Conservation (phyloP, 148 eudicot genomes). For the Vaccinium myrtillus region DNA sequence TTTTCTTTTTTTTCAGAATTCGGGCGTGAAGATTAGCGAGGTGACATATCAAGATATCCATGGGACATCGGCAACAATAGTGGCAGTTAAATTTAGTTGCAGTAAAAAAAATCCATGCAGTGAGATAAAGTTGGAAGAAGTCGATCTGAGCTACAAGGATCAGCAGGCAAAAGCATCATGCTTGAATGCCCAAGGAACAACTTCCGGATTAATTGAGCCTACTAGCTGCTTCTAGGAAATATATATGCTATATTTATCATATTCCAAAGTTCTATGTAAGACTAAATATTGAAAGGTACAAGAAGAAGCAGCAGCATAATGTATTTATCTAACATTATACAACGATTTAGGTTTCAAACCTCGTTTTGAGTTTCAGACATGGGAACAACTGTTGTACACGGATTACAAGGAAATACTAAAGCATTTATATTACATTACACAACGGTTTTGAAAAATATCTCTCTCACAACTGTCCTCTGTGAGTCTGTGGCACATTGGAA, state of each 20-base stretch:
- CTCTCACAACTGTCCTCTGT: no score
- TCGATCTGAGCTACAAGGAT: not conserved
- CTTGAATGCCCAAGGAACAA: not conserved
- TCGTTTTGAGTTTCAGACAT: no score
- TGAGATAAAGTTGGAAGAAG: not conserved
- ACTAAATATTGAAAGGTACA: not conserved
- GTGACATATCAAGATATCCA: slow-evolving; percentile 7
- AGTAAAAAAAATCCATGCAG: slow-evolving; percentile 7
- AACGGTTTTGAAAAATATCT: no score
- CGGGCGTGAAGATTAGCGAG: not conserved
- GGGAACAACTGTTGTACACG: no score
- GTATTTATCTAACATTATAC: no score
- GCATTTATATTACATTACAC: no score
- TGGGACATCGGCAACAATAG: not conserved
- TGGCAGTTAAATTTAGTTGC: not conserved
- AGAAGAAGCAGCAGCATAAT: not conserved
- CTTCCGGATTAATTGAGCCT: not conserved
- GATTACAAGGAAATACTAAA: no score
- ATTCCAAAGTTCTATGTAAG: not conserved
- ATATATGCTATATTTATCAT: not conserved
- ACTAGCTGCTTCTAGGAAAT: not conserved
- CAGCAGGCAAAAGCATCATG: not conserved
- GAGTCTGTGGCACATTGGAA: no score
- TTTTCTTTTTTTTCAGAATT: not conserved
- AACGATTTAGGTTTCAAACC: not conserved